Base-by-base conservation (phyloP, 108 stramenopile genomes). In the Stephanodiscus minutulus region DNA sequence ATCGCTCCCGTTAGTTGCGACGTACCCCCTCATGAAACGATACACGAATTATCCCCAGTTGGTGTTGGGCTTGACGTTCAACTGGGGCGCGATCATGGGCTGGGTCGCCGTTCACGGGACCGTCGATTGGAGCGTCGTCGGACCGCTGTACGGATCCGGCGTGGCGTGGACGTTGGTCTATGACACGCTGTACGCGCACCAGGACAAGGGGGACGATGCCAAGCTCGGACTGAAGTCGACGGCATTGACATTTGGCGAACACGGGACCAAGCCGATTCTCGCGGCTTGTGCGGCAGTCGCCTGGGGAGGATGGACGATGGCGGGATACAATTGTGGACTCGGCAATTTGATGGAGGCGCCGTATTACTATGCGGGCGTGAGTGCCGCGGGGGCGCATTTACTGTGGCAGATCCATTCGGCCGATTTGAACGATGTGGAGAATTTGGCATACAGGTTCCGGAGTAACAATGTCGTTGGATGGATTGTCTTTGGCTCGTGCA, bases 111-210 rank as follows among this genome's bases (percentile, higher is more conserved):
- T 82, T 8, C 73, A 83, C 60, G 95, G 94, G 3, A 54, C 15
- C 20, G 79, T 97, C 53, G 86, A 92, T 72, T 85, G 84, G 64
- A 54, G 58, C 27, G 74, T 96, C 56, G 79, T 94, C 20, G 73
- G 75, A 18, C 98, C 98, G 7, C 68, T 98, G 58, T 99, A 98
- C 77, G 57, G 72, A 1, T 85, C 87, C 35, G 94, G 96, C 7
- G 85, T 97, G 0, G 72, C 85, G n/a, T 98, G 98, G 98, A 99
- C 99, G 4, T 25, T 99, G 58, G 88, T 98, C 11, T 99, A 99
- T 73, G 99, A 99, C 83, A 99, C 98, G 9, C 67, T 99, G 35
- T 99, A 99, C 84, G 99, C 97, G 11, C 94, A 98, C 81, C 99
- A 99, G 84, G 99, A 98, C 79, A 96, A 95, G 84, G 65, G 41